These are phyloP conservation scores for Xerocomellus intermedius DNA, from an alignment of 768 basidiomycete genomes.

Conservation along the genomic window DNA sequence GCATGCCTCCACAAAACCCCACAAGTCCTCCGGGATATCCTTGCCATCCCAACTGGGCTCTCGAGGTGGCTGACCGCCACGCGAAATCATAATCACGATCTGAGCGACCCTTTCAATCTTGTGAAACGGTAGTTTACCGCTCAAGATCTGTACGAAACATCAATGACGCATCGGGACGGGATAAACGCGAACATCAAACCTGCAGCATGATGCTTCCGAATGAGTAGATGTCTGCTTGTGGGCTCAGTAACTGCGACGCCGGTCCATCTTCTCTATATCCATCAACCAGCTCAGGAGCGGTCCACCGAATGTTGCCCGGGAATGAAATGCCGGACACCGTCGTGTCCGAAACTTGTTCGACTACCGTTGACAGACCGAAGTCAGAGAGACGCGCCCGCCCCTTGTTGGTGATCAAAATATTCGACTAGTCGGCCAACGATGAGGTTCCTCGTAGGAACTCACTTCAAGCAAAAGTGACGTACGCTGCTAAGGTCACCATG, in stretches of 20 bases:
- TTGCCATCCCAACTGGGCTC: constrained; percentile 23
- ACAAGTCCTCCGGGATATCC: constrained; percentile 21
- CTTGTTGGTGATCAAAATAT: constrained; percentile 16
- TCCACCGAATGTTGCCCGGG: constrained; percentile 30
- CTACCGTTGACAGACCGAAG: constrained; percentile 30
- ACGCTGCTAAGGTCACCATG: constrained; percentile 44
- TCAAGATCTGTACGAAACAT: constrained; percentile 16
- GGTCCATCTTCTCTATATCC: neutral
- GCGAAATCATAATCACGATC: constrained; percentile 24
- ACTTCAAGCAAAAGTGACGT: neutral
- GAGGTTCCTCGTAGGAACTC: neutral
- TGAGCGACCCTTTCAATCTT: constrained; percentile 16
- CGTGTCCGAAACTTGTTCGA: constrained; percentile 9
- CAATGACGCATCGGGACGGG: neutral
- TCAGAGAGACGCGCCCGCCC: constrained; percentile 27
- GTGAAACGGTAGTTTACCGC: constrained; percentile 27
- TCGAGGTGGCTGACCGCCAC: constrained; percentile 4
- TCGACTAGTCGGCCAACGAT: constrained; percentile 14
- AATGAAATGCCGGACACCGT: constrained; percentile 2
- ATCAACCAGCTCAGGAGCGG: constrained; percentile 28
- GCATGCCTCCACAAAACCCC: constrained; percentile 24
- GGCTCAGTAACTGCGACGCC: constrained; percentile 6
- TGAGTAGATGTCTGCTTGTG: constrained; percentile 27
- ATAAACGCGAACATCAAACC: constrained; percentile 4
- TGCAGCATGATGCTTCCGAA: constrained; percentile 32